Percentiles rank a stretch among this genome's conserved stretches.
These are phyloP conservation scores for Coniochaeta hoffmannii DNA, from an alignment of 2,329 filamentous ascomycete genomes.

Conservation along the genomic window DNA sequence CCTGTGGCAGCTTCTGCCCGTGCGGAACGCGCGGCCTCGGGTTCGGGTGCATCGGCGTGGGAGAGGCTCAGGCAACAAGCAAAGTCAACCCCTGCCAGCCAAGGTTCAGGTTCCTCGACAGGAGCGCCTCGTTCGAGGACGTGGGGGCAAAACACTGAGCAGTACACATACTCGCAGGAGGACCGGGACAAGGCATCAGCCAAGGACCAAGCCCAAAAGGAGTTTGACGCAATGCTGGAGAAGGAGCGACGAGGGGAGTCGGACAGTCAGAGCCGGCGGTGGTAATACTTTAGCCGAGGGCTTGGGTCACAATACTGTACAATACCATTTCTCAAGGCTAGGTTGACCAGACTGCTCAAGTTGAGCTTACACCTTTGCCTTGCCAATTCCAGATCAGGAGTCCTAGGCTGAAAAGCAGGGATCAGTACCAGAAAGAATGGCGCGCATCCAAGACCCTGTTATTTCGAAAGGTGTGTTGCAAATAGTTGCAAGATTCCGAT, in stretches of 20 bases:
- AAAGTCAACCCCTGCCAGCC: constrained; percentile 3
- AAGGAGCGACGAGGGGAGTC: constrained; percentile 10
- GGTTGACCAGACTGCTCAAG: background rate
- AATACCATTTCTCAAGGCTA: background rate
- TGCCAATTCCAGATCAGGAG: background rate
- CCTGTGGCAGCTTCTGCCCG: constrained; percentile 10
- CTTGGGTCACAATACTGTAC: background rate
- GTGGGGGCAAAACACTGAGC: constrained; percentile 4
- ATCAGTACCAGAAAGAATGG: no score
- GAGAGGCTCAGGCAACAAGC: constrained; percentile 13
- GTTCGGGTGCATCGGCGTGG: constrained; percentile 12
- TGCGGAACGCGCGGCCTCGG: background rate
- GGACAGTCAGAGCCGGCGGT: background rate
- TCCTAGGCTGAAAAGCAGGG: background rate
- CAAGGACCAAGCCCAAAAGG: constrained; percentile 17
- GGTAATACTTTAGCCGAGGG: background rate
- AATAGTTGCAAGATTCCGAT: no score
- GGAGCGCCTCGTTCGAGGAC: constrained; percentile 3
- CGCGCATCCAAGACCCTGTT: no score
- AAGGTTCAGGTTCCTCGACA: background rate
- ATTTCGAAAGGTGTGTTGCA: no score
- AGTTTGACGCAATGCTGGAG: constrained; percentile 21
- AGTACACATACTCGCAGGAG: constrained; percentile 10
- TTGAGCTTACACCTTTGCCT: background rate
- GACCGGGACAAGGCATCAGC: constrained; percentile 13